Evolutionary conservation across 2,329 filamentous ascomycete genomes (phyloP).

Genomic region (Claviceps digitariae): DNA sequence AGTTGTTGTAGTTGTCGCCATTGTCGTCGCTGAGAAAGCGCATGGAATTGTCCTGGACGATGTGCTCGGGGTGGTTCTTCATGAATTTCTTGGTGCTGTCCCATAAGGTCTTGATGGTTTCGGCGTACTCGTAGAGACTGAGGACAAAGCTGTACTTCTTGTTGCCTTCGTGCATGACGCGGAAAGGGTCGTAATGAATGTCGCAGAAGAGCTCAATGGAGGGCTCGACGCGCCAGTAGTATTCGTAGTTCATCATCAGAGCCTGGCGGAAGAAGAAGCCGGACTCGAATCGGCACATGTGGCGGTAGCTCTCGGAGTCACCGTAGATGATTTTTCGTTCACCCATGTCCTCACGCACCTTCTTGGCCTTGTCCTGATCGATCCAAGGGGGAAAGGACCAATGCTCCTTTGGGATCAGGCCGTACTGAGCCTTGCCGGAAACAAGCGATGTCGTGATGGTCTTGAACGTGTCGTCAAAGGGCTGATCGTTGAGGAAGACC

Average conservation of each 20-base stretch:
- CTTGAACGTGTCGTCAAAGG: slow-evolving; percentile 88
- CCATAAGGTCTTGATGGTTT: slow-evolving; percentile 95
- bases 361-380: slow-evolving; percentile 82
- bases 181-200: slow-evolving; percentile 90
- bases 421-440: slow-evolving; percentile 88
- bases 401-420: slow-evolving; percentile 77
- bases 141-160: slow-evolving; percentile 98
- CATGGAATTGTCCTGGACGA: slow-evolving; percentile 75
- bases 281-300: slow-evolving; percentile 99
- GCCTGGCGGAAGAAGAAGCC: slow-evolving; percentile 98
- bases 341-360: slow-evolving; percentile 88
- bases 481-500: slow-evolving; percentile 96
- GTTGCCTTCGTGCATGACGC: slow-evolving; percentile 85
- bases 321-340: slow-evolving; percentile 96
- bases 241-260: slow-evolving; percentile 92
- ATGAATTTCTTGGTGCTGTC: slow-evolving; percentile 93
- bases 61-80: slow-evolving; percentile 75
- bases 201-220: slow-evolving; percentile 95
- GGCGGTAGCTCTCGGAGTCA: slow-evolving; percentile 89
- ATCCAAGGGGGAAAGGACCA: slow-evolving; percentile 97
- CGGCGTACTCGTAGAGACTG: slow-evolving; percentile 89
- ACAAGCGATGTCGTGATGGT: slow-evolving; percentile 78
- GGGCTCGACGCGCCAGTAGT: slow-evolving; percentile 98
- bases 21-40: slow-evolving; percentile 82
- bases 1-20: slow-evolving; percentile 89